Conservation (phyloP, 2,329 filamentous ascomycete species). For the Arthrobotrys iridis region DNA sequence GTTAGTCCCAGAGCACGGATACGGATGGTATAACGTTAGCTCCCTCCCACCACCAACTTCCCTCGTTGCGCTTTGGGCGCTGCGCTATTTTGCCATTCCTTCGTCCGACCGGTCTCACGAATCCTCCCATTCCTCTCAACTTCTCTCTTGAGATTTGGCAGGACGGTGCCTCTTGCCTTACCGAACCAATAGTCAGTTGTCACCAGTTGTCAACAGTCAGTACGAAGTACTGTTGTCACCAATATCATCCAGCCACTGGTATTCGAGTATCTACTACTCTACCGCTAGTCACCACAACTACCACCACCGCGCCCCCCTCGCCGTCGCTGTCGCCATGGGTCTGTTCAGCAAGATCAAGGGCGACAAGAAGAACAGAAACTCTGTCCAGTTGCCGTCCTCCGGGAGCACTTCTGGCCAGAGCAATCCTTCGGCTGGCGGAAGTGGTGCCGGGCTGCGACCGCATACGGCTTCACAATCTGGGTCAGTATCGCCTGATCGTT, state of each 20-base stretch:
- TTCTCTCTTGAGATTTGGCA: too few relatives aligned
- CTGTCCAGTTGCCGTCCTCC: conserved; percentile 15
- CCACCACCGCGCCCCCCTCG: neutral
- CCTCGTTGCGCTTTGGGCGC: conserved; percentile 33
- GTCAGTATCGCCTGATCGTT: neutral
- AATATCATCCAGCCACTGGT: neutral
- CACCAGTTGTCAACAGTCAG: neutral
- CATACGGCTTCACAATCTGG: conserved; percentile 8
- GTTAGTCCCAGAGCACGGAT: too few relatives aligned
- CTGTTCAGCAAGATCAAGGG: conserved; percentile 47
- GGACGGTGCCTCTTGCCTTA: too few relatives aligned
- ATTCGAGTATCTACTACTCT: neutral
- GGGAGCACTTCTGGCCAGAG: conserved; percentile 22
- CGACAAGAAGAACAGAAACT: conserved; percentile 51
- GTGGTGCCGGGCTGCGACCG: conserved; percentile 25
- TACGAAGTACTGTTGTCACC: too few relatives aligned
- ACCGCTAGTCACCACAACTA: neutral
- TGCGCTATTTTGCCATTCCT: conserved; percentile 33
- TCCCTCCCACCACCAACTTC: neutral
- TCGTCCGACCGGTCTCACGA: neutral
- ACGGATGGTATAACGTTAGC: too few relatives aligned
- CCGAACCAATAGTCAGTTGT: neutral
- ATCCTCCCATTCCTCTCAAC: neutral
- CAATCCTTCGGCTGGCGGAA: conserved; percentile 1
- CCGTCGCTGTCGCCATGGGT: conserved; percentile 30